phyloP scores from a whole-genome alignment of 2,329 filamentous ascomycete genomes.

The Diaporthe helianthi region DNA sequence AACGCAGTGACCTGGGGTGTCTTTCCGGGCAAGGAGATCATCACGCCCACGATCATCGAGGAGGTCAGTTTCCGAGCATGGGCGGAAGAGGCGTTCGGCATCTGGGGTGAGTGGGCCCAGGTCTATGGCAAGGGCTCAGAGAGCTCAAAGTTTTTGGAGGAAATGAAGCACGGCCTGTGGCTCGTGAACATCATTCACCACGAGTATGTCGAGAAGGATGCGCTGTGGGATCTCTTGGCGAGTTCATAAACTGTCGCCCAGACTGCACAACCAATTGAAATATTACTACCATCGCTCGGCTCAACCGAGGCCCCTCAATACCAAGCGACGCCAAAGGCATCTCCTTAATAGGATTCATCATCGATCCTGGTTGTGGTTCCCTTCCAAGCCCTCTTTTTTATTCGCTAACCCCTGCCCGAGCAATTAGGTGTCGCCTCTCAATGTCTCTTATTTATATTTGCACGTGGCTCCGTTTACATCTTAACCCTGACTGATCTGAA shows the following conservation, averaged over 20 bases:
- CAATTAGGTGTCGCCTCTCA: background rate
- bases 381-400: background rate
- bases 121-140: slow-evolving; percentile 76
- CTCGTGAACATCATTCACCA: slow-evolving; percentile 91
- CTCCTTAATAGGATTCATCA: background rate
- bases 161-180: slow-evolving; percentile 75
- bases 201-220: slow-evolving; percentile 73
- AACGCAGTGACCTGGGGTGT: slow-evolving; percentile 98
- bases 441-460: background rate
- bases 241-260: slow-evolving; percentile 31
- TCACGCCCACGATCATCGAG: slow-evolving; percentile 96
- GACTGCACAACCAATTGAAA: background rate
- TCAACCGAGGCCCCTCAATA: background rate
- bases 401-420: slow-evolving; percentile 18
- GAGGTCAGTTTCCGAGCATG: slow-evolving; percentile 93
- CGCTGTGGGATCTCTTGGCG: slow-evolving; percentile 73
- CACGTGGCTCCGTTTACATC: slow-evolving; percentile 14
- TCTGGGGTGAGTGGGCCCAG: slow-evolving; percentile 92
- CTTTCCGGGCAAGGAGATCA: slow-evolving; percentile 94
- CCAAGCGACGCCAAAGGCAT: background rate
- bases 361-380: background rate
- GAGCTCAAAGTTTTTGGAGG: slow-evolving; percentile 74
- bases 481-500: slow-evolving; percentile 3
- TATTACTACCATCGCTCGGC: slow-evolving; percentile 36
- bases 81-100: slow-evolving; percentile 94